phyloP scores from a whole-genome alignment of 2,329 filamentous ascomycete genomes.

The Fusarium longipes region DNA sequence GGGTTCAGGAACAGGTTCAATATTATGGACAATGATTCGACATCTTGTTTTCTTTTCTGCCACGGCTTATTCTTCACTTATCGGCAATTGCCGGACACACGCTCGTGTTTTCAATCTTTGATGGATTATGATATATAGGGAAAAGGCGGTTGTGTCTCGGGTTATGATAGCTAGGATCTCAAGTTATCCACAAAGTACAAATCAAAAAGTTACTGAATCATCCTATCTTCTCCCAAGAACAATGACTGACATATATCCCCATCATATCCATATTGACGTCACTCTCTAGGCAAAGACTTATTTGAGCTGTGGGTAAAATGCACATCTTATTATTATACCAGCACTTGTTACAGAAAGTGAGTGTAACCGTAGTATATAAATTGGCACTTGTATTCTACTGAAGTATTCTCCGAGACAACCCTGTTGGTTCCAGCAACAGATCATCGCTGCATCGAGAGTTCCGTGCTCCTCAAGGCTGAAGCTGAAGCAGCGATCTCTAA shows the following conservation, averaged over 20 bases:
- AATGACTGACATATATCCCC: not conserved
- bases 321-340: not conserved
- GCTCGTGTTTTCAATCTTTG: constrained; percentile 10
- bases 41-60: constrained; percentile 2
- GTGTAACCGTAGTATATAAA: too few relatives aligned
- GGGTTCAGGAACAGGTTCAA: constrained; percentile 5
- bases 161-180: constrained; percentile 2
- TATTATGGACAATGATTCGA: not conserved
- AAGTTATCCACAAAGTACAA: constrained; percentile 18
- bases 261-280: constrained; percentile 1
- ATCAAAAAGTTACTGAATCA: constrained; percentile 12
- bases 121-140: constrained; percentile 29
- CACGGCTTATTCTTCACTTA: constrained; percentile 8
- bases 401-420: constrained; percentile 3
- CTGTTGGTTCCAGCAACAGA: not conserved
- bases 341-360: constrained; percentile 1
- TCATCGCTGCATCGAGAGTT: constrained; percentile 1
- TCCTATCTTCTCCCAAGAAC: not conserved
- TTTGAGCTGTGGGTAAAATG: not conserved
- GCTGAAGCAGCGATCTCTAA: constrained; percentile 31
- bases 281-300: not conserved
- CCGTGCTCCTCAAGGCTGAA: constrained; percentile 3
- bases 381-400: too few relatives aligned
- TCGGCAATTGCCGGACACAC: not conserved
- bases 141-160: constrained; percentile 23